Conservation (phyloP, 164 flowering plant genomes). For the Chimonanthus praecox region DNA sequence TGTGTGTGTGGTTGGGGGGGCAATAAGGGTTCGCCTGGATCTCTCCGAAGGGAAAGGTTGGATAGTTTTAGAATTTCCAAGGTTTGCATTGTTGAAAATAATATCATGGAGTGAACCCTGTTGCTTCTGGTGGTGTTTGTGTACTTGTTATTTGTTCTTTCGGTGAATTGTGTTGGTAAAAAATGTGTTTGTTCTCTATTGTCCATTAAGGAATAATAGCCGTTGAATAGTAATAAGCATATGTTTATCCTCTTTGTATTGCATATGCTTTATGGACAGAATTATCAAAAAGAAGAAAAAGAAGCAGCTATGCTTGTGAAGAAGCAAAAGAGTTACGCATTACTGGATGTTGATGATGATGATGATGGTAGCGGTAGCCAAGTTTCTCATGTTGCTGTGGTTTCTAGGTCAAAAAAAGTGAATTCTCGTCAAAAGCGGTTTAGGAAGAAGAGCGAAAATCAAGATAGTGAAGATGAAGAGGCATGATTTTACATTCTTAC, state of each 20-base stretch:
- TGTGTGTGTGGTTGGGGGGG: no score
- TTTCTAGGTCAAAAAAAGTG: conserved; percentile 24
- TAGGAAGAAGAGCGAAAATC: conserved; percentile 57
- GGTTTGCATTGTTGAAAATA: not conserved
- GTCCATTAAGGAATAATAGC: not conserved
- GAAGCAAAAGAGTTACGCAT: conserved; percentile 61
- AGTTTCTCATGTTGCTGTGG: conserved; percentile 18
- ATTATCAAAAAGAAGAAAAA: conserved; percentile 70
- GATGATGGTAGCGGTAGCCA: conserved; percentile 24
- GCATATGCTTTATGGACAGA: conserved; percentile 24
- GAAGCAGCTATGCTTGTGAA: conserved; percentile 76
- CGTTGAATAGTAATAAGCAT: not conserved
- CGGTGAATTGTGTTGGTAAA: not conserved
- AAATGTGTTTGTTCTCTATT: no score
- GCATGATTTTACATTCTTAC: conserved; percentile 28
- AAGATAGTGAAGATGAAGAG: conserved; percentile 72
- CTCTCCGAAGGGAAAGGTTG: no score
- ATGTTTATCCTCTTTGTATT: not conserved
- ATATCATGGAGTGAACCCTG: not conserved
- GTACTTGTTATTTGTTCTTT: not conserved
- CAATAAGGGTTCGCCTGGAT: no score
- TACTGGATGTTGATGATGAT: conserved; percentile 82
- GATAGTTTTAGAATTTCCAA: no score
- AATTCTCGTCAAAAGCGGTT: conserved; percentile 47
- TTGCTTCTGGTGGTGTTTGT: no score